phyloP scores from a whole-genome alignment of 805 yeast genomes.

The Starmera quercuum region DNA sequence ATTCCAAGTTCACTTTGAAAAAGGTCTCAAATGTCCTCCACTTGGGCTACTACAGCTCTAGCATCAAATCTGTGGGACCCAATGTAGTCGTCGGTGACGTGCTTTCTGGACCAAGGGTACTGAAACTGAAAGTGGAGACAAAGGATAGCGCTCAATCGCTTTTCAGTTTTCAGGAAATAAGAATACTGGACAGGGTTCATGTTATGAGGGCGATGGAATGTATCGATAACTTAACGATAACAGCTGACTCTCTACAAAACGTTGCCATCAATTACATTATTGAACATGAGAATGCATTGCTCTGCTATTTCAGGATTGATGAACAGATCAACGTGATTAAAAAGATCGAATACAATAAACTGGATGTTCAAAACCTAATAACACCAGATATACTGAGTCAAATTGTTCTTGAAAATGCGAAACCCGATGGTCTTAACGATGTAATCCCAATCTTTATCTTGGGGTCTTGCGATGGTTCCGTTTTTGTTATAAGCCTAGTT shows the following conservation, averaged over 20 bases:
- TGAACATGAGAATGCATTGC: neutral
- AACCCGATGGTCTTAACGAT: neutral
- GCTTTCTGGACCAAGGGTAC: constrained; percentile 5
- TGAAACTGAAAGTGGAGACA: constrained; percentile 8
- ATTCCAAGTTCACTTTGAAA: constrained; percentile 23
- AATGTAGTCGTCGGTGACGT: constrained; percentile 16
- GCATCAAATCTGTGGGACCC: constrained; percentile 12
- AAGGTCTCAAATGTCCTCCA: constrained; percentile 15
- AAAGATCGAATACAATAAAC: neutral
- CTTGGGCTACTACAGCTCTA: constrained; percentile 7
- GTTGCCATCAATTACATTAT: constrained; percentile 2
- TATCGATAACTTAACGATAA: constrained; percentile 4
- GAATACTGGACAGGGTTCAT: constrained; percentile 1
- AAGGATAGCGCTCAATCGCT: neutral
- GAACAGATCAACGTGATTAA: constrained; percentile 19
- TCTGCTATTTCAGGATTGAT: constrained; percentile 13
- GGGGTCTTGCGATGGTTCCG: constrained; percentile 19
- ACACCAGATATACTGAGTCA: neutral
- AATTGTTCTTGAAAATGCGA: neutral
- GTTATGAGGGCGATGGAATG: constrained; percentile 12
- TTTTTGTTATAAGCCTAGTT: constrained; percentile 12
- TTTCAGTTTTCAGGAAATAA: constrained; percentile 7
- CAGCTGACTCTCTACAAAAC: constrained; percentile 13
- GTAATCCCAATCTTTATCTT: constrained; percentile 14
- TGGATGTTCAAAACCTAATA: neutral